Base-by-base conservation (phyloP, 1,284 basidiomycete species). In the Cerrena zonata region DNA sequence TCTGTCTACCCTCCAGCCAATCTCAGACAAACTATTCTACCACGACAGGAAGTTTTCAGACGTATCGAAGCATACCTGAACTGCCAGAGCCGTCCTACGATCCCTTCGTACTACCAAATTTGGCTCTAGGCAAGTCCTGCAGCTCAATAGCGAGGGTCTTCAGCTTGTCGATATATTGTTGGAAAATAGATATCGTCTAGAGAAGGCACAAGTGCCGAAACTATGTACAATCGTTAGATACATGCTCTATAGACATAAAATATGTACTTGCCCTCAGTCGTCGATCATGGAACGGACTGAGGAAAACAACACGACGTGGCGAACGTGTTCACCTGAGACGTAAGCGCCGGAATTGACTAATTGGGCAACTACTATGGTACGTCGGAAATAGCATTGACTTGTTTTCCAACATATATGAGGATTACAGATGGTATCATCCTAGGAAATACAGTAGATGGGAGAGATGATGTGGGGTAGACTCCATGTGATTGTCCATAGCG, bases 51-150 rank as follows among this genome's bases (percentile, higher is more conserved):
- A 53, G 82, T 94, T 23, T 79, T 93, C 56, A 84, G 88, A 42
- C 84, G 93, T 3, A 95, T 97, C 54, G 94, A 97, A 65, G 94
- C 95, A 61, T 94, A 97, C 66, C 78, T 93, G 2, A 94, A 97
- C 65, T 79, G 94, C 57, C 94, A 97, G 64, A 96, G 97, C 68
- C 82, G 94, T 2, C 76, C 97, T 1, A 67, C 2, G 92, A 82
- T 68, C 96, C 99, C 50, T 77, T 79, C 1, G 86, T 87, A 12
- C 85, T 82, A 23, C 94, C 94, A 34, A 96, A 86, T 72, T 91
- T 91, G 42, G 70, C 67, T 63, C 94, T 93, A 0, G 99, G 71
- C 15, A 97, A 79, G 51, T 94, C 91, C 61, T 93, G 88, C 12
- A 99, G 73, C 67, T 99, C 94, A 12, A 80, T 74, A 0, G 91